Percentiles rank a stretch among this genome's conserved stretches.
Conservation (phyloP, 768 basidiomycete species). For the Paxillus ammoniavirescens region DNA sequence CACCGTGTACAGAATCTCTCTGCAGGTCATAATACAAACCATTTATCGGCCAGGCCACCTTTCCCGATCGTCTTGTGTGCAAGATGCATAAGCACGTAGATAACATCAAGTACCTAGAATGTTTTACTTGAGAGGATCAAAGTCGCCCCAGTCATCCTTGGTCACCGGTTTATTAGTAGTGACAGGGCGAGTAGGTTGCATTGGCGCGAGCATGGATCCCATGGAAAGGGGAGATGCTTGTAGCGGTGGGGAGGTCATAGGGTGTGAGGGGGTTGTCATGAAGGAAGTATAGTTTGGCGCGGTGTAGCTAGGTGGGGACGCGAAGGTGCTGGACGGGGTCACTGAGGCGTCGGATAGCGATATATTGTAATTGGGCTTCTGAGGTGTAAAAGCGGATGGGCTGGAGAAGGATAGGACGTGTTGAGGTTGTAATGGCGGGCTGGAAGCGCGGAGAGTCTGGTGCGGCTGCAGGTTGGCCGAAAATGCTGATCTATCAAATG, state of each 20-base stretch:
- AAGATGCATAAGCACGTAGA: neutral
- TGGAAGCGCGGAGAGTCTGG: slow-evolving; percentile 18
- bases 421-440: slow-evolving; percentile 21
- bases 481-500: slow-evolving; percentile 33
- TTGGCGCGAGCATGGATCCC: slow-evolving; percentile 57
- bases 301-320: slow-evolving; percentile 13
- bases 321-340: slow-evolving; percentile 14
- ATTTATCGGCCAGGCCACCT: neutral
- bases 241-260: slow-evolving; percentile 30
- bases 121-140: slow-evolving; percentile 56
- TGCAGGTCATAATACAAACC: too few species aligned
- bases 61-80: neutral
- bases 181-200: slow-evolving; percentile 46
- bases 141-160: slow-evolving; percentile 77
- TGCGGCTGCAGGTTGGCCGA: slow-evolving; percentile 22
- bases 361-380: slow-evolving; percentile 61
- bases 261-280: slow-evolving; percentile 17
- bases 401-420: slow-evolving; percentile 11
- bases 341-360: slow-evolving; percentile 35
- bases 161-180: slow-evolving; percentile 45
- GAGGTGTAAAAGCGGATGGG: slow-evolving; percentile 9
- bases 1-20: too few species aligned
- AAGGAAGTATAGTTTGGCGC: slow-evolving; percentile 16
- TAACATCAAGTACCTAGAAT: slow-evolving; percentile 3
- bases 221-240: slow-evolving; percentile 36